Conservation (phyloP, 1,139 yeast species). For the Candida sp. region DNA sequence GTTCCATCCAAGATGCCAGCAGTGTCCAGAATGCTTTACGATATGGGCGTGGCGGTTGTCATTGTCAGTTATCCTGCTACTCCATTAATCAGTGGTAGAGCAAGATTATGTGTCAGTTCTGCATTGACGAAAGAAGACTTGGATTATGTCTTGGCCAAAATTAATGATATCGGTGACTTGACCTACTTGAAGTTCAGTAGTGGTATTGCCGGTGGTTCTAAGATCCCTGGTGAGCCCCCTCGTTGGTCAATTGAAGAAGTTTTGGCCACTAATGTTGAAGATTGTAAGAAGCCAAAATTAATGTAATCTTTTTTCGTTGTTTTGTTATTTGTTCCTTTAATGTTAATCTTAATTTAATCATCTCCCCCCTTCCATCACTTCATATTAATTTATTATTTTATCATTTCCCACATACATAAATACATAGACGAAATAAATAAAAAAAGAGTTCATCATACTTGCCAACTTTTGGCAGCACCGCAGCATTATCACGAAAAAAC, state of each 20-base stretch:
- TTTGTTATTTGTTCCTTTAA: too few relatives aligned
- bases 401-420: background rate
- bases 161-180: conserved; percentile 81
- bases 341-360: background rate
- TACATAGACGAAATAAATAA: conserved; percentile 2
- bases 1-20: conserved; percentile 97
- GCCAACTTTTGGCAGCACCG: background rate
- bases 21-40: conserved; percentile 80
- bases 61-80: conserved; percentile 99
- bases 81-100: conserved; percentile 88
- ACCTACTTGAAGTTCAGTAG: conserved; percentile 78
- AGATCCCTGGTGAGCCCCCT: conserved; percentile 61
- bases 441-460: too few relatives aligned
- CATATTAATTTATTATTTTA: background rate
- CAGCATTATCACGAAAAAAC: background rate
- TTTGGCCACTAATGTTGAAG: conserved; percentile 72
- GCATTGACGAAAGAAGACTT: conserved; percentile 94
- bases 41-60: conserved; percentile 87
- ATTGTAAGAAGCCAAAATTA: conserved; percentile 52
- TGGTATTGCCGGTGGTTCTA: conserved; percentile 73
- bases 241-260: conserved; percentile 83
- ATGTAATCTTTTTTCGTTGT: conserved; percentile 6
- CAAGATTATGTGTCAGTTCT: conserved; percentile 90
- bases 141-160: conserved; percentile 74
- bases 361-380: background rate